These are phyloP conservation scores for Rhodosporidiobolus odoratus DNA, from an alignment of 768 basidiomycete genomes.

Conservation along the genomic window DNA sequence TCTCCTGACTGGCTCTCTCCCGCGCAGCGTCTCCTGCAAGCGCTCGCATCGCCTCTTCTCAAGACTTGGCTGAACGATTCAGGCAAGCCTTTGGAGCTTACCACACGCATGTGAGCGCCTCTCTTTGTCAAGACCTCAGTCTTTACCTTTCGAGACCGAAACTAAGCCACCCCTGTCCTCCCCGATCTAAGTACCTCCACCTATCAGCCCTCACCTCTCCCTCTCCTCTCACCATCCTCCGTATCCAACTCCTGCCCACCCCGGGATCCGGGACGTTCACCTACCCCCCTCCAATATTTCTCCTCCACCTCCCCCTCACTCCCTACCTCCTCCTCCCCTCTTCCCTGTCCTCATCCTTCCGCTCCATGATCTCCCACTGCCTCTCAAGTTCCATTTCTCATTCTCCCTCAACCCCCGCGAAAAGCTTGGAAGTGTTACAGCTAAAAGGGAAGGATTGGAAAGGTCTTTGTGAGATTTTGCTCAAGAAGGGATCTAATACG, in stretches of 20 bases:
- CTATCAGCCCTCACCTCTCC: background rate
- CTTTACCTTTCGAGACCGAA: accelerated
- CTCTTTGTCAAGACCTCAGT: too few relatives aligned
- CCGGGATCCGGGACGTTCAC: background rate
- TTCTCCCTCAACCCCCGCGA: background rate
- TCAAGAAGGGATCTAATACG: conserved; percentile 34
- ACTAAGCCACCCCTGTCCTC: background rate
- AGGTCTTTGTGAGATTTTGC: background rate
- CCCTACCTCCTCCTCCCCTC: conserved; percentile 25
- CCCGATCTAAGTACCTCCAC: conserved; percentile 15
- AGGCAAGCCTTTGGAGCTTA: background rate
- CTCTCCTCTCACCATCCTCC: background rate
- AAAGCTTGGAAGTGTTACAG: background rate
- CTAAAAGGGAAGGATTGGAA: conserved; percentile 5
- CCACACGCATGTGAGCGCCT: background rate
- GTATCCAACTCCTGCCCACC: conserved; percentile 17
- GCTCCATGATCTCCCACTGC: conserved; percentile 3
- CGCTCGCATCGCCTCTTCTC: background rate
- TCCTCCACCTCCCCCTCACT: conserved; percentile 19
- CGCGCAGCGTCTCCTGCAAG: background rate
- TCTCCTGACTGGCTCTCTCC: background rate
- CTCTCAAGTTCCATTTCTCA: background rate
- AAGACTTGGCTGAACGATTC: background rate
- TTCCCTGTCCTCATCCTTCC: conserved; percentile 1
- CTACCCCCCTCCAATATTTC: background rate